These are phyloP conservation scores for Strobilomyces dryophilus DNA, from an alignment of 768 basidiomycete genomes.

Conservation along the genomic window DNA sequence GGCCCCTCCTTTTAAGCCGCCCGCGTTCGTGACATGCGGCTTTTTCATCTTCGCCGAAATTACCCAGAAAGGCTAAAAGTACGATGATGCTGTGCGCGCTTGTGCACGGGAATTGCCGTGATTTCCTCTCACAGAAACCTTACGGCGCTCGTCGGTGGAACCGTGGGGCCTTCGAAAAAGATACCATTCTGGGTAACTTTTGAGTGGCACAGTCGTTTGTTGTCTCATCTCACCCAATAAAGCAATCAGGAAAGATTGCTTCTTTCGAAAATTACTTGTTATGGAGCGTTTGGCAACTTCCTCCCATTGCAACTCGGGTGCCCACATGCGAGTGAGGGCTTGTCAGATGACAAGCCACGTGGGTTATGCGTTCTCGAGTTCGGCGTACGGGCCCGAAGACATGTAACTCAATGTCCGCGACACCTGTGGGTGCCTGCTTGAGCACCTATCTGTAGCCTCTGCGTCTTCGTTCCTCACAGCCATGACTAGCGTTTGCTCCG, in stretches of 20 bases:
- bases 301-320: too few relatives aligned
- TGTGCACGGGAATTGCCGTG: slow-evolving; percentile 17
- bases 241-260: slow-evolving; percentile 22
- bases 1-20: slow-evolving; percentile 25
- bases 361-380: too few relatives aligned
- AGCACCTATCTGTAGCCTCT: too few relatives aligned
- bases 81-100: slow-evolving; percentile 14
- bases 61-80: slow-evolving; percentile 26
- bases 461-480: neutral
- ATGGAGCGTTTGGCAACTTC: slow-evolving; percentile 15
- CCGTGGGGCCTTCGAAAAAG: slow-evolving; percentile 2
- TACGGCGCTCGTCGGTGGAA: neutral
- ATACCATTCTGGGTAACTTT: slow-evolving; percentile 25
- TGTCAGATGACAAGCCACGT: too few relatives aligned
- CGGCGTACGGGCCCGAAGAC: too few relatives aligned
- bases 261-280: slow-evolving; percentile 18
- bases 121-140: slow-evolving; percentile 25
- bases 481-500: slow-evolving; percentile 17
- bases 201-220: slow-evolving; percentile 17
- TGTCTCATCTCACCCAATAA: slow-evolving; percentile 9
- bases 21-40: slow-evolving; percentile 14
- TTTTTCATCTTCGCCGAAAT: slow-evolving; percentile 17
- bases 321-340: too few relatives aligned
- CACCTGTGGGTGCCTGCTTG: too few relatives aligned
- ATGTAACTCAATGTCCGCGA: too few relatives aligned